Conservation (phyloP, 345 rosid genomes). For the Populus alba region DNA sequence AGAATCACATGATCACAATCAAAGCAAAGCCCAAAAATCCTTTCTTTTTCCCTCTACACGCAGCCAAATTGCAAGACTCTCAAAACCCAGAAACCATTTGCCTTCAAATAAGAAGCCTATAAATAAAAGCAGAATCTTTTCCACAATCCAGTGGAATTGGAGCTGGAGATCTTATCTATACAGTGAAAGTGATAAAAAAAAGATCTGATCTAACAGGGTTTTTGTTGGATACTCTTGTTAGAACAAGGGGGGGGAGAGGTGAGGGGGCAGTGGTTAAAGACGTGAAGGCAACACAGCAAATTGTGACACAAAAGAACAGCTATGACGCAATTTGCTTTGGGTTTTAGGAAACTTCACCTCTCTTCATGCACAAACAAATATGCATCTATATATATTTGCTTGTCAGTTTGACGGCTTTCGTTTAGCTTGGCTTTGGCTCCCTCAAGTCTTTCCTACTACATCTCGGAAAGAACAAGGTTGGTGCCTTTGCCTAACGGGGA, state of each 20-base stretch:
- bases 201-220: background rate
- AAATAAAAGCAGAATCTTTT: background rate
- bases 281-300: constrained; percentile 16
- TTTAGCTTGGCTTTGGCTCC: background rate
- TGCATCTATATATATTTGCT: background rate
- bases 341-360: constrained; percentile 7
- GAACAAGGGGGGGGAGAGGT: background rate
- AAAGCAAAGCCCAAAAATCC: background rate
- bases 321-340: background rate
- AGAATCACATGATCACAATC: background rate
- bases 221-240: background rate
- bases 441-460: background rate
- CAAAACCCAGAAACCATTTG: background rate
- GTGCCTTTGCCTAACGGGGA: background rate
- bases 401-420: background rate
- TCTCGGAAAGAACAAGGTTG: background rate
- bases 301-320: constrained; percentile 11
- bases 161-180: background rate
- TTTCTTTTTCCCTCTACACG: background rate
- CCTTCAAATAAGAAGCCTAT: no score
- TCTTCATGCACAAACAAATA: constrained; percentile 16
- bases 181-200: background rate
- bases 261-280: background rate
- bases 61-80: background rate
- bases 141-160: background rate